Percentiles rank a stretch among this genome's conserved stretches.
These are phyloP conservation scores for Coccomyxa subellipsoidea DNA, from an alignment of 163 green algal genomes.

Conservation along the genomic window DNA sequence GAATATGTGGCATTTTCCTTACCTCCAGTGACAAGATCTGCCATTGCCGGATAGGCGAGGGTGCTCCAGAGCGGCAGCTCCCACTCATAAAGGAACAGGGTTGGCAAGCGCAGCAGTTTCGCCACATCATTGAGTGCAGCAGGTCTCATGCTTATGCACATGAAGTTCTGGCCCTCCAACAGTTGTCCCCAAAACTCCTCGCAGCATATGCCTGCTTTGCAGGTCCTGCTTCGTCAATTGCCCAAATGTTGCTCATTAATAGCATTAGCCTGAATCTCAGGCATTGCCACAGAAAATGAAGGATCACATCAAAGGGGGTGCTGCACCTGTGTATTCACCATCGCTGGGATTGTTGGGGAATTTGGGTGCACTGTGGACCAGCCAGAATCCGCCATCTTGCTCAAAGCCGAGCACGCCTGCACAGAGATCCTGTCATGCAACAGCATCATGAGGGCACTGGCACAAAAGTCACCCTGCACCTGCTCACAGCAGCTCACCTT, in stretches of 20 bases:
- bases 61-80: neutral
- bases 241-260: neutral
- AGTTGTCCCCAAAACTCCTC: conserved; percentile 1
- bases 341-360: neutral
- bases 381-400: neutral
- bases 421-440: neutral
- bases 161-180: conserved; percentile 8
- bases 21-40: neutral
- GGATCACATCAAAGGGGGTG: neutral
- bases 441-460: no score
- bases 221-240: neutral
- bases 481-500: neutral
- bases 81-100: conserved; percentile 4
- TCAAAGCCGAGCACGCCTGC: conserved; percentile 12
- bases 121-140: neutral
- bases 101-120: neutral
- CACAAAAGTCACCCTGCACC: no score
- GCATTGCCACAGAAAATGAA: neutral
- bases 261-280: no score
- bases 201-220: neutral
- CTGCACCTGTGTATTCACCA: conserved; percentile 1
- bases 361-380: neutral
- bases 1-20: no score
- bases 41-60: neutral
- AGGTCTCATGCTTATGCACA: neutral